Conservation (phyloP, 331 rosid species). For the Phaseolus coccineus region DNA sequence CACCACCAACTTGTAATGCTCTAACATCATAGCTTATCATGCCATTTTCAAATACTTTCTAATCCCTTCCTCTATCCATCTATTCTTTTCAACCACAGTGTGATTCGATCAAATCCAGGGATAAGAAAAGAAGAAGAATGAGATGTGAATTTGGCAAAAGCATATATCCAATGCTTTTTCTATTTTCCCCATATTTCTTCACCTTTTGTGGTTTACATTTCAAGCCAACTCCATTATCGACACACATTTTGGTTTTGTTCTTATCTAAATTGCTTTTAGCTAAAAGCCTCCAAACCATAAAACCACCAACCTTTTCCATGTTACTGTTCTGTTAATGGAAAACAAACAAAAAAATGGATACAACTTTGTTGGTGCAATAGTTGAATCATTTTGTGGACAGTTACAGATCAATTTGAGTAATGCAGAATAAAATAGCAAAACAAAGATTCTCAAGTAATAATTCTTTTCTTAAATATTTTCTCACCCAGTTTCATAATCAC, state of each 20-base stretch:
- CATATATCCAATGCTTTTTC: conserved; percentile 31
- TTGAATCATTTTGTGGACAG: conserved; percentile 38
- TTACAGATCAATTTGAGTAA: conserved; percentile 36
- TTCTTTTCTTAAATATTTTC: background rate
- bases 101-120: conserved; percentile 21
- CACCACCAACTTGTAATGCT: conserved; percentile 49
- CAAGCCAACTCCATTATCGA: conserved; percentile 46
- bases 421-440: background rate
- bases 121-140: conserved; percentile 26
- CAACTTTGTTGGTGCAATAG: conserved; percentile 10
- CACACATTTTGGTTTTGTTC: conserved; percentile 43
- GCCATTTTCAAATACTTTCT: conserved; percentile 36
- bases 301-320: conserved; percentile 11
- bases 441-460: background rate
- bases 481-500: no score
- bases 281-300: conserved; percentile 30
- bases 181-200: background rate
- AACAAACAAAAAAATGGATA: background rate
- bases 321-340: conserved; percentile 2
- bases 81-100: conserved; percentile 38
- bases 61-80: background rate
- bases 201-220: conserved; percentile 45
- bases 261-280: conserved; percentile 46
- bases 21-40: conserved; percentile 48
- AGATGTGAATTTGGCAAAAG: conserved; percentile 32